Evolutionary conservation across 140 eudicot genomes (phyloP).

Genomic region (Senecio squalidus): DNA sequence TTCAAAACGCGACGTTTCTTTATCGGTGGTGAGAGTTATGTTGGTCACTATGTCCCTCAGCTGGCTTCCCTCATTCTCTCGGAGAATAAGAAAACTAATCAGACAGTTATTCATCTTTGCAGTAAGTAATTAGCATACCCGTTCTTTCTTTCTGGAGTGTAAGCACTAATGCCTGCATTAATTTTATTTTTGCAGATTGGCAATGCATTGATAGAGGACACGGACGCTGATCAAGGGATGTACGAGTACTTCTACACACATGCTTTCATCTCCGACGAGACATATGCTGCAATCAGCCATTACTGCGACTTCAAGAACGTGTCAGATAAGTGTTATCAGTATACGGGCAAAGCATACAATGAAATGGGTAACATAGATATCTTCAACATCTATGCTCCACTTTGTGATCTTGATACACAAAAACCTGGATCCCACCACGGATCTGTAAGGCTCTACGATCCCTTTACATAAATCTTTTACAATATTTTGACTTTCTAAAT

Average conservation of each 20-base stretch:
- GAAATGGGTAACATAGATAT: slow-evolving; percentile 28
- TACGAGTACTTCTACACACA: slow-evolving; percentile 54
- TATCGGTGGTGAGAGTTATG: slow-evolving; percentile 69
- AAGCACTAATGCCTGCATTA: not conserved
- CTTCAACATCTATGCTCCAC: slow-evolving; percentile 46
- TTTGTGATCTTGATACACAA: slow-evolving; percentile 16
- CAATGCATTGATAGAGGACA: slow-evolving; percentile 54
- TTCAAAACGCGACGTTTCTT: slow-evolving; percentile 51
- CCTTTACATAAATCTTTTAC: not conserved
- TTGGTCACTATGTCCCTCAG: slow-evolving; percentile 68
- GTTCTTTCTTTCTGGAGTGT: not conserved
- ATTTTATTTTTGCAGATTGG: slow-evolving; percentile 59
- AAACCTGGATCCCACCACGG: slow-evolving; percentile 22
- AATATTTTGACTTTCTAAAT: too few relatives aligned
- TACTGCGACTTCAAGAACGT: slow-evolving; percentile 30
- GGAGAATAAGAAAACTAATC: slow-evolving; percentile 34
- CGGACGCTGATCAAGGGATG: slow-evolving; percentile 20
- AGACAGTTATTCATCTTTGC: slow-evolving; percentile 46
- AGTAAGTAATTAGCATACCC: slow-evolving; percentile 32
- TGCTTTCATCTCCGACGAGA: slow-evolving; percentile 65
- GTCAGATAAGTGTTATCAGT: slow-evolving; percentile 18
- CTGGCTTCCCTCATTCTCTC: slow-evolving; percentile 49
- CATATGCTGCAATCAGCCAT: slow-evolving; percentile 24
- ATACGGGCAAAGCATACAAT: not conserved
- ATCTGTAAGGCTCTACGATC: slow-evolving; percentile 28